Conservation (phyloP, 2,329 filamentous ascomycete genomes). For the Neofusicoccum kwambonambiense region DNA sequence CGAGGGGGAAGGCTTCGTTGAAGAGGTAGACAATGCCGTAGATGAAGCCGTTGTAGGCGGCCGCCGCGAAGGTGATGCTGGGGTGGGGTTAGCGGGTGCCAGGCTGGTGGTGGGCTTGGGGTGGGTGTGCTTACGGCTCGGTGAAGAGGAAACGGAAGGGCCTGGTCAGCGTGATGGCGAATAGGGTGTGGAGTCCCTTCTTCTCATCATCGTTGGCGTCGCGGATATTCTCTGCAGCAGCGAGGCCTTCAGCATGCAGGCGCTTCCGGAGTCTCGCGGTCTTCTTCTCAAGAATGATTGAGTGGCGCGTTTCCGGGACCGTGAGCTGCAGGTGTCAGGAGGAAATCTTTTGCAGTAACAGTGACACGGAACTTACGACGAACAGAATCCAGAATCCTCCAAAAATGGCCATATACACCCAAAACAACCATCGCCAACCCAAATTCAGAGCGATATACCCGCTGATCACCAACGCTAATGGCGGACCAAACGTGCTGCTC, state of each 20-base stretch:
- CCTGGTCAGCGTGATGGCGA: conserved; percentile 22
- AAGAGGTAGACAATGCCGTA: conserved; percentile 24
- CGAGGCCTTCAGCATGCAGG: conserved; percentile 45
- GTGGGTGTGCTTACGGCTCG: conserved; percentile 9
- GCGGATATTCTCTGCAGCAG: conserved; percentile 3
- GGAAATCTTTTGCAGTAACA: neutral
- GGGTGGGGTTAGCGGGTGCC: neutral
- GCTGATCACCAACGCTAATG: conserved; percentile 34
- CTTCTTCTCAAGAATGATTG: conserved; percentile 41
- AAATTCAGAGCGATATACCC: conserved; percentile 36
- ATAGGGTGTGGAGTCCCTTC: conserved; percentile 18
- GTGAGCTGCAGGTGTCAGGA: conserved; percentile 21
- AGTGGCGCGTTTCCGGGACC: conserved; percentile 31
- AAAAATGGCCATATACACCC: conserved; percentile 39
- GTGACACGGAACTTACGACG: neutral
- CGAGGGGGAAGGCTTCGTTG: conserved; percentile 23
- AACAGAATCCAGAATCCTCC: conserved; percentile 30
- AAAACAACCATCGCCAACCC: conserved; percentile 38
- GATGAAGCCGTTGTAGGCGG: conserved; percentile 22
- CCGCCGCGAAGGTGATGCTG: conserved; percentile 20
- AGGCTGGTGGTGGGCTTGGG: neutral
- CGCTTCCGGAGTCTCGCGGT: conserved; percentile 38
- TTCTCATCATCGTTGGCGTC: conserved; percentile 16
- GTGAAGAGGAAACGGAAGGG: conserved; percentile 24
- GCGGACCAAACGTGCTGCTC: conserved; percentile 34